Percentiles rank a stretch among this genome's conserved stretches.
Evolutionary conservation across 495 filamentous ascomycete genomes (phyloP).

Genomic region (Penicillium salamii): DNA sequence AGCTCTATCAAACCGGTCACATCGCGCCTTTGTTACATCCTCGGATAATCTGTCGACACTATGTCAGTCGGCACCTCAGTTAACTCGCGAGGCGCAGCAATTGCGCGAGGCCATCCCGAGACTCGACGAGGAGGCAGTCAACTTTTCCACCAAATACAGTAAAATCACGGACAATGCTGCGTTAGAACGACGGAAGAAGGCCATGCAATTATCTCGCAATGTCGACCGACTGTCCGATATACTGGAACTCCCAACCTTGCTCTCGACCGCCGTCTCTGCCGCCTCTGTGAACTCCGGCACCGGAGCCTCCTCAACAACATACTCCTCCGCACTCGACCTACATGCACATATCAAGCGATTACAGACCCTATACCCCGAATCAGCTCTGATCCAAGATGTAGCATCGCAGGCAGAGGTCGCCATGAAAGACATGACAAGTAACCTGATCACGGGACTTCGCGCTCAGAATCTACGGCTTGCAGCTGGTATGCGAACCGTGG

Average conservation of each 20-base stretch:
- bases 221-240: slow-evolving; percentile 88
- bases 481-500: slow-evolving; percentile 85
- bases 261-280: slow-evolving; percentile 70
- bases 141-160: slow-evolving; percentile 82
- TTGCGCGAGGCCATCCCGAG: slow-evolving; percentile 71
- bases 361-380: slow-evolving; percentile 76
- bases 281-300: slow-evolving; percentile 48
- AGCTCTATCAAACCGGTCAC: slow-evolving; percentile 85
- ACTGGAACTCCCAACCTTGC: slow-evolving; percentile 82
- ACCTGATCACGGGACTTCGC: slow-evolving; percentile 76
- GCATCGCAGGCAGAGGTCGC: slow-evolving; percentile 76
- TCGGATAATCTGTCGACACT: slow-evolving; percentile 74
- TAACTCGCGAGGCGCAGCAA: slow-evolving; percentile 60
- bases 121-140: slow-evolving; percentile 73
- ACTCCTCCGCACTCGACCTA: slow-evolving; percentile 86
- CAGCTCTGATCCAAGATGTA: slow-evolving; percentile 69
- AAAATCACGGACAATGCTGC: slow-evolving; percentile 69
- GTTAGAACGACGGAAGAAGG: slow-evolving; percentile 73
- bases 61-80: slow-evolving; percentile 59
- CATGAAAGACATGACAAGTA: slow-evolving; percentile 85
- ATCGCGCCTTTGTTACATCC: slow-evolving; percentile 80
- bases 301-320: slow-evolving; percentile 63
- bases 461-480: slow-evolving; percentile 81
- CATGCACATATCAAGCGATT: slow-evolving; percentile 91
- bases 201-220: slow-evolving; percentile 82